A percentile compares a stretch with the other conserved stretches of the same genome.
Evolutionary conservation across 306 rosid species (phyloP).

Genomic region (Vicia villosa): DNA sequence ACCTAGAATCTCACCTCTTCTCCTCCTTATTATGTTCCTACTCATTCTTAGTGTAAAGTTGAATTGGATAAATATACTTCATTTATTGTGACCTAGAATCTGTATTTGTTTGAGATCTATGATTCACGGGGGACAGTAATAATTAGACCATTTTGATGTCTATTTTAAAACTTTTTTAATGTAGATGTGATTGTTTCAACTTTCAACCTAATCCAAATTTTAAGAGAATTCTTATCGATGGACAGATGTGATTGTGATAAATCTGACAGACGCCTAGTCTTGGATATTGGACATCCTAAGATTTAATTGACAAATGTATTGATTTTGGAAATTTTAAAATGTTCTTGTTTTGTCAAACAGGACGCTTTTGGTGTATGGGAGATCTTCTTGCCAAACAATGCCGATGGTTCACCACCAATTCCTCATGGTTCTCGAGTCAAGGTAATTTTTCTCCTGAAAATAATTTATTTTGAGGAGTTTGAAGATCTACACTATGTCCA

Average conservation of each 20-base stretch:
- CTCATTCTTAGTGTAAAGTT: slow-evolving; percentile 25
- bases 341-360: slow-evolving; percentile 54
- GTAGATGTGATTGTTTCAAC: slow-evolving; percentile 11
- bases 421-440: slow-evolving; percentile 99
- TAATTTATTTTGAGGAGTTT: slow-evolving; percentile 20
- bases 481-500: slow-evolving; percentile 31
- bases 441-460: slow-evolving; percentile 50
- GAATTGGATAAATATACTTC: slow-evolving; percentile 14
- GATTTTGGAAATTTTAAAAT: slow-evolving; percentile 23
- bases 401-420: slow-evolving; percentile 83
- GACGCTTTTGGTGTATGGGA: slow-evolving; percentile 99
- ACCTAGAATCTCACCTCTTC: slow-evolving; percentile 20
- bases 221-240: slow-evolving; percentile 5
- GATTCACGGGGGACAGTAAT: neutral
- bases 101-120: slow-evolving; percentile 9
- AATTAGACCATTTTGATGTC: slow-evolving; percentile 9
- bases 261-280: slow-evolving; percentile 19
- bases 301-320: slow-evolving; percentile 25
- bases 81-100: neutral
- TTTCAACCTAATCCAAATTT: neutral
- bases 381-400: slow-evolving; percentile 94
- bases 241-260: slow-evolving; percentile 17
- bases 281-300: slow-evolving; percentile 26
- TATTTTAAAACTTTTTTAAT: slow-evolving; percentile 14
- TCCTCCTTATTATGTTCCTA: slow-evolving; percentile 21